Base-by-base conservation (phyloP, 441 rosid species). In the Mallotus japonicus region DNA sequence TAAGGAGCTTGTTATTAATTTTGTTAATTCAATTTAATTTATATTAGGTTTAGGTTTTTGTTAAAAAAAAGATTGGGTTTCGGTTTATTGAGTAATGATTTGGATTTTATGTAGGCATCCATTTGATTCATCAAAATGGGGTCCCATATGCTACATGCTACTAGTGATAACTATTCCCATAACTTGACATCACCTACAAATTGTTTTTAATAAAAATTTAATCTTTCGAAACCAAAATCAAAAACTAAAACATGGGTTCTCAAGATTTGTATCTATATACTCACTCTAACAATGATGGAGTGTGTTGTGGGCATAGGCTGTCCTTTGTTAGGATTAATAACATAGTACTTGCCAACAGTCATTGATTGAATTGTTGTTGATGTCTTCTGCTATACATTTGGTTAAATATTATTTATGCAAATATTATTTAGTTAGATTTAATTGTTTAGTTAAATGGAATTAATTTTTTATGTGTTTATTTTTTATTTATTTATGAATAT, bases 331-430 rank as follows among this genome's bases (percentile, higher is more conserved):
- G 88, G 93, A 59, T 87, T 92, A 60, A 91, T 83, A 56, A 91
- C 67, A 77, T 42, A 54, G 86, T 91, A 95, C 73, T 84, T 88
- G 62, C 96, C 98, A 19, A 95, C 96, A 24, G 87, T 83, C 90
- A n/a, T n/a, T n/a, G n/a, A 92, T 73, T 13, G 89, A 74, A 73
- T 85, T 79, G 69, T 67, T 49, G 78, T 84, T 91, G 54, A 95
- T 84, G 72, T 95, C 98, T 72, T 95, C 99, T 4, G 95, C 79
- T 73, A 95, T 88, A 87, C 99, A 95, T 76, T 92, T 91, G 17
- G 85, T 82, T n/a, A 46, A 46, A 46, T 46, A 46, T 46, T 46
- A 0, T 0, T 46, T 46, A 46, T 46, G 50, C 1, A 46, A 46
- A 46, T 46, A 46, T 46, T 46, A 46, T 46, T 46, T 46, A 46